phyloP scores from a whole-genome alignment of 305 asterid species.

The Fraxinus floribunda region DNA sequence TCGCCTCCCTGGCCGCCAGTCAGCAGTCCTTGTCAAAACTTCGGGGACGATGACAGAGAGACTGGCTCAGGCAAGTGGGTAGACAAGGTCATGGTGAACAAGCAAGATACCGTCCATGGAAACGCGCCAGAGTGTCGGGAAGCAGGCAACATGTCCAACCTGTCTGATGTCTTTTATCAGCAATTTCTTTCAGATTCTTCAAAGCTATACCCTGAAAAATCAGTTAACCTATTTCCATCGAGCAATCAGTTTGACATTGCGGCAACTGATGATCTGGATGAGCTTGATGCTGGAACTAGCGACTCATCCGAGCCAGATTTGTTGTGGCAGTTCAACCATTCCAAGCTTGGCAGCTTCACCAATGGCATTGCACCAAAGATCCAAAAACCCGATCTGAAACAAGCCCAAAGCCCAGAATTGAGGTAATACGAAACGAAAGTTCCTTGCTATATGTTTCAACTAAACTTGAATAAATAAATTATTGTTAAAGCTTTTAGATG shows the following conservation, averaged over 20 bases:
- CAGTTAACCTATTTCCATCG: conserved; percentile 31
- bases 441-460: not conserved
- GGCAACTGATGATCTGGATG: conserved; percentile 51
- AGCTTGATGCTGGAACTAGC: conserved; percentile 64
- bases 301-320: conserved; percentile 73
- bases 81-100: conserved; percentile 97
- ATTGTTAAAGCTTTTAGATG: not conserved
- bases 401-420: conserved; percentile 50
- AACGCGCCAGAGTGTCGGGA: conserved; percentile 46
- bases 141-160: conserved; percentile 22
- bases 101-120: conserved; percentile 49
- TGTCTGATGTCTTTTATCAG: conserved; percentile 40
- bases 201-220: conserved; percentile 39
- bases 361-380: conserved; percentile 42
- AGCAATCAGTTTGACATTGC: conserved; percentile 35
- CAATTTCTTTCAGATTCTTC: conserved; percentile 44
- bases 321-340: conserved; percentile 64
- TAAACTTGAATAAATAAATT: not conserved
- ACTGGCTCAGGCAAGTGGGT: conserved; percentile 79
- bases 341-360: conserved; percentile 43
- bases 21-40: conserved; percentile 48
- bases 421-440: conserved; percentile 33
- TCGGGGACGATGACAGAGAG: conserved; percentile 61
- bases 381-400: conserved; percentile 37
- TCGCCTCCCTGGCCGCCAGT: conserved; percentile 90